Conservation (phyloP, 2,329 filamentous ascomycete species). For the Zymoseptoria tritici region DNA sequence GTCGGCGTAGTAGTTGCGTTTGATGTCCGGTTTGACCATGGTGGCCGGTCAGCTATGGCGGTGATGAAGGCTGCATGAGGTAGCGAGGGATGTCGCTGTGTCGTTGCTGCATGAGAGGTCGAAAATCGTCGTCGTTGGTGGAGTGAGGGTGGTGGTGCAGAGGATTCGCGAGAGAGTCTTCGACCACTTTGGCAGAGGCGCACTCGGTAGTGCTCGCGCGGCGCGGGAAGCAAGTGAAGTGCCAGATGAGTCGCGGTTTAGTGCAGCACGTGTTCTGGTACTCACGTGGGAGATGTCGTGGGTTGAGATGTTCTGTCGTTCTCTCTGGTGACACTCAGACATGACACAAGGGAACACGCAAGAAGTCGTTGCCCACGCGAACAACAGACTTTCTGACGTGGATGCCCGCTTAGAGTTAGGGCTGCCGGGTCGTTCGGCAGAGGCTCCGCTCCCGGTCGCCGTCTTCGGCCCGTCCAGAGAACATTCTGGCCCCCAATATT, state of each 20-base stretch:
- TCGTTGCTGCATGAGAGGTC: neutral
- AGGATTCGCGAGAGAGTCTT: neutral
- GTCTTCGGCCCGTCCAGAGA: no score
- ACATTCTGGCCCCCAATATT: no score
- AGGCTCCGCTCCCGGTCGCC: no score
- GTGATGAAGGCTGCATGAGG: neutral
- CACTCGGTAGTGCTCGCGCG: neutral
- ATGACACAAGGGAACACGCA: no score
- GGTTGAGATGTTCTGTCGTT: neutral
- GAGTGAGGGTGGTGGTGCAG: neutral
- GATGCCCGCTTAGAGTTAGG: no score
- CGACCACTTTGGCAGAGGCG: neutral
- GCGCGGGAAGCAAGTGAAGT: neutral
- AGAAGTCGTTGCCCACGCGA: no score
- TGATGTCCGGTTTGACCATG: conserved; percentile 31
- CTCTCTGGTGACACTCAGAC: no score
- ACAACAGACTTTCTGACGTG: no score
- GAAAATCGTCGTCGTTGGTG: neutral
- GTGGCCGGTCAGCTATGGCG: conserved; percentile 7
- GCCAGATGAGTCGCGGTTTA: neutral
- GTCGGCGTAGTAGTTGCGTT: conserved; percentile 53
- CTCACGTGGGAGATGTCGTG: neutral
- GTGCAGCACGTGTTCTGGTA: neutral
- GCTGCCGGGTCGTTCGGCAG: no score
- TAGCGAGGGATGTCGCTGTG: neutral